These are phyloP conservation scores for Trichoderma semiorbis DNA, from an alignment of 2,329 filamentous ascomycete genomes.

Conservation along the genomic window DNA sequence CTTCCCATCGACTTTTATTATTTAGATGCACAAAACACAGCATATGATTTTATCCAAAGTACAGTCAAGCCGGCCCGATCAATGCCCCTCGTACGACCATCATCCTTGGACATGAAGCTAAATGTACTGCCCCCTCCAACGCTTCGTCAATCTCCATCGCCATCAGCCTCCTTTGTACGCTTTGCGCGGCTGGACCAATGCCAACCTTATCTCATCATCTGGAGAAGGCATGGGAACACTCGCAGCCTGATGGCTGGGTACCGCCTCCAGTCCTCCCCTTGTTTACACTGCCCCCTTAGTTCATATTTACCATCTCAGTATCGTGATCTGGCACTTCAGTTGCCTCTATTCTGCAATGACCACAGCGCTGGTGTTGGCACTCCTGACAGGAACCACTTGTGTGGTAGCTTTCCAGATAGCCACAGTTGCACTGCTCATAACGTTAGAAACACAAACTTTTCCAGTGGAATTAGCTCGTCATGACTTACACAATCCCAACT, in stretches of 20 bases:
- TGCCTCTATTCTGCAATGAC: slow-evolving; percentile 6
- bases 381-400: slow-evolving; percentile 6
- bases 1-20: neutral
- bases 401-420: neutral
- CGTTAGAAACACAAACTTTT: neutral
- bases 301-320: neutral
- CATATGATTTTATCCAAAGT: neutral
- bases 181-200: neutral
- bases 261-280: neutral
- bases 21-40: neutral
- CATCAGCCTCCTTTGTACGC: neutral
- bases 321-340: neutral
- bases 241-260: neutral
- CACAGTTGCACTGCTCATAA: slow-evolving; percentile 24
- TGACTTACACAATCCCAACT: slow-evolving; percentile 29
- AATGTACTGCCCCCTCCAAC: neutral
- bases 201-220: neutral
- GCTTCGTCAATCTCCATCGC: neutral
- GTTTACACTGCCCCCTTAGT: neutral
- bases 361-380: slow-evolving; percentile 14
- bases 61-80: neutral
- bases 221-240: neutral
- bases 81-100: neutral
- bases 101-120: neutral
- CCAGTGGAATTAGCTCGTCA: neutral